phyloP scores from a whole-genome alignment of 192 early-diverging fungal species.

The Cladochytrium replicatum region DNA sequence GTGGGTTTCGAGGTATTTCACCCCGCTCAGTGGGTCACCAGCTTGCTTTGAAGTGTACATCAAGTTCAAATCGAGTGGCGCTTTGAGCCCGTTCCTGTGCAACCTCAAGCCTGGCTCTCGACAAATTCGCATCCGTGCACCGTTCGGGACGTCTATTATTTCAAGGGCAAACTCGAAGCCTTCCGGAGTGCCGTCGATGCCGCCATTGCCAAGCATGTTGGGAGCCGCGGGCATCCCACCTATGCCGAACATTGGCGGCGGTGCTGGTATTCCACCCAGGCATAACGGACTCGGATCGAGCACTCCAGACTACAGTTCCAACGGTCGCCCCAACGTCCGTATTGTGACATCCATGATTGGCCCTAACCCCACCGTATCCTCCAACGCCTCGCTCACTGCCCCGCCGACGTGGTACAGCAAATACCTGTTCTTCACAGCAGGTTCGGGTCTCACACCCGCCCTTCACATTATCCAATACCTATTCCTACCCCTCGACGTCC shows the following conservation, averaged over 20 bases:
- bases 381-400: background rate
- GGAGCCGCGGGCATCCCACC: too few relatives aligned
- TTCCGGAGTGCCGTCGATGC: background rate
- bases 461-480: slow-evolving; percentile 21
- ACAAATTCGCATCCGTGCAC: slow-evolving; percentile 32
- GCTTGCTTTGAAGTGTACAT: slow-evolving; percentile 24
- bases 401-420: too few relatives aligned
- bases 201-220: too few relatives aligned
- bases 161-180: background rate
- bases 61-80: slow-evolving; percentile 6
- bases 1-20: slow-evolving; percentile 20
- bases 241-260: background rate
- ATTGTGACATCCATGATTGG: too few relatives aligned
- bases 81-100: slow-evolving; percentile 9
- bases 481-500: slow-evolving; percentile 22
- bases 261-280: background rate
- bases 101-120: slow-evolving; percentile 24
- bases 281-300: background rate
- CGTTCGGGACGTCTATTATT: slow-evolving; percentile 26
- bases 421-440: slow-evolving; percentile 33
- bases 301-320: too few relatives aligned
- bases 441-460: slow-evolving; percentile 23
- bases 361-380: too few relatives aligned
- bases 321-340: too few relatives aligned
- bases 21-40: slow-evolving; percentile 14